Percentiles rank a stretch among this genome's conserved stretches.
phyloP scores from a whole-genome alignment of 331 rosid species.

The Pyrus hybrid region DNA sequence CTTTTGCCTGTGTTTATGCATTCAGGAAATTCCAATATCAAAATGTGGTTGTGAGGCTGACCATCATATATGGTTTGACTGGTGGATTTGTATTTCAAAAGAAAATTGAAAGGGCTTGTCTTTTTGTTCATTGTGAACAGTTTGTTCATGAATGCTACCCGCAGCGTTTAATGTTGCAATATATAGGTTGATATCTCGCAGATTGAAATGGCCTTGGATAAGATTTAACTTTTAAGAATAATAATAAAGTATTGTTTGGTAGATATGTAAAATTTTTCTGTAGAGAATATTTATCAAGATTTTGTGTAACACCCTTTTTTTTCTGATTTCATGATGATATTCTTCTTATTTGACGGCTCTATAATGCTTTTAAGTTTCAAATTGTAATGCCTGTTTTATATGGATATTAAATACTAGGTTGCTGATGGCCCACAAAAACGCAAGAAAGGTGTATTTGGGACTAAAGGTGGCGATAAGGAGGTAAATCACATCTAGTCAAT shows the following conservation, averaged over 20 bases:
- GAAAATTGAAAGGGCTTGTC: not conserved
- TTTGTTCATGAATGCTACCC: not conserved
- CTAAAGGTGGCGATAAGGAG: conserved; percentile 94
- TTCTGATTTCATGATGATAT: not conserved
- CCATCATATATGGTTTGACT: not conserved
- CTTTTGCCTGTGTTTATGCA: not conserved
- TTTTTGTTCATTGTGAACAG: not conserved
- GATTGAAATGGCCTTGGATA: not conserved
- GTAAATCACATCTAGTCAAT: conserved; percentile 30
- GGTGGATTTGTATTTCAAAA: not conserved
- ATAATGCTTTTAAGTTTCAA: too few species aligned
- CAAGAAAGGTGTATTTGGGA: conserved; percentile 88
- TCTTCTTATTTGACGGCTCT: too few species aligned
- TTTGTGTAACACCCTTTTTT: not conserved
- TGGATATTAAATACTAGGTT: conserved; percentile 42
- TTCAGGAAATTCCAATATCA: not conserved
- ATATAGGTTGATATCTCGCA: not conserved
- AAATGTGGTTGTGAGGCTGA: not conserved
- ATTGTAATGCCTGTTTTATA: too few species aligned
- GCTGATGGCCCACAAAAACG: conserved; percentile 80
- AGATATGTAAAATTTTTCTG: not conserved
- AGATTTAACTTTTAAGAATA: not conserved
- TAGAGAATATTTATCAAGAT: not conserved
- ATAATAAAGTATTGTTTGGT: not conserved
- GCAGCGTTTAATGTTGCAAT: too few species aligned